Evolutionary conservation across 2,329 filamentous ascomycete genomes (phyloP).

Genomic region (Neopestalotiopsis clavispora): DNA sequence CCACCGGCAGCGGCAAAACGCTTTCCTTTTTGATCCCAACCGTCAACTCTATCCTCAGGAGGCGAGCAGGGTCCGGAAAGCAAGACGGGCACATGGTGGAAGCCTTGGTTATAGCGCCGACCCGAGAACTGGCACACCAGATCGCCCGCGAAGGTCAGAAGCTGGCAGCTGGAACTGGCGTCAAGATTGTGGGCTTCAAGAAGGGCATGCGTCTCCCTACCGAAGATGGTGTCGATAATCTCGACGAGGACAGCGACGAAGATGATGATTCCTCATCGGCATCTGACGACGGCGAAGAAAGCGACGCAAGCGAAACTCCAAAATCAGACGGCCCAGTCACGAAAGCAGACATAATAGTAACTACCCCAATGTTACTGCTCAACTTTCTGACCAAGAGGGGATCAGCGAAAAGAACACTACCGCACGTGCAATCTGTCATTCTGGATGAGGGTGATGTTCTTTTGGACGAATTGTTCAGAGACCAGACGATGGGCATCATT

Average conservation of each 20-base stretch:
- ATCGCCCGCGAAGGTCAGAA: conserved; percentile 89
- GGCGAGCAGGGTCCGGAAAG: conserved; percentile 49
- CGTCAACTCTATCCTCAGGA: conserved; percentile 74
- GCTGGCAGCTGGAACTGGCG: conserved; percentile 74
- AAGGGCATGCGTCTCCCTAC: conserved; percentile 78
- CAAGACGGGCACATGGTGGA: conserved; percentile 59
- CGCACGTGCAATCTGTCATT: conserved; percentile 74
- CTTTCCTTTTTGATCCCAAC: conserved; percentile 89
- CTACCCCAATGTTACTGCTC: conserved; percentile 78
- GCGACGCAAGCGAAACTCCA: conserved; percentile 27
- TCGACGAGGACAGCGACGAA: conserved; percentile 21
- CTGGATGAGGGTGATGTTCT: conserved; percentile 96
- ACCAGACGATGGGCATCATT: conserved; percentile 88
- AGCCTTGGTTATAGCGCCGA: conserved; percentile 77
- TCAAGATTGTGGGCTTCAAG: conserved; percentile 81
- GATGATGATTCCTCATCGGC: not conserved
- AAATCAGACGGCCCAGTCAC: conserved; percentile 49
- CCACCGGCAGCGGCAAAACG: conserved; percentile 96
- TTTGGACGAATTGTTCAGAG: conserved; percentile 86
- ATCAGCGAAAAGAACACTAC: conserved; percentile 57
- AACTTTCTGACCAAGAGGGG: conserved; percentile 66
- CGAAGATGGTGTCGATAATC: conserved; percentile 41
- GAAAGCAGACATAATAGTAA: conserved; percentile 80
- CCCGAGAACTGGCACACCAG: conserved; percentile 77
- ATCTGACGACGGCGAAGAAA: conserved; percentile 34